phyloP scores from a whole-genome alignment of 768 basidiomycete genomes.

The Suillus decipiens region DNA sequence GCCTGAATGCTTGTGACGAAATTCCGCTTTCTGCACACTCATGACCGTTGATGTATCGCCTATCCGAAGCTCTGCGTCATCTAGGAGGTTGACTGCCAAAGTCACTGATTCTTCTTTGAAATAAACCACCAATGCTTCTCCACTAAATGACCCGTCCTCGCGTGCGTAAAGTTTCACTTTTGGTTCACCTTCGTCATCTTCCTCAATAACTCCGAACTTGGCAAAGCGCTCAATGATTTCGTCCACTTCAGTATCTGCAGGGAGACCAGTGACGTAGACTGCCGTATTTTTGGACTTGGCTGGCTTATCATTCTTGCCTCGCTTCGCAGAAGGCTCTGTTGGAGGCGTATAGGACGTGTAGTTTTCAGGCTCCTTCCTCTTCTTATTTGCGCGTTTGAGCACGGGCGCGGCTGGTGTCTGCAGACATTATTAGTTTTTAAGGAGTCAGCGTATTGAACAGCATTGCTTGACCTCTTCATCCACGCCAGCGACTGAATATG shows the following conservation, averaged over 20 bases:
- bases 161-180: conserved; percentile 95
- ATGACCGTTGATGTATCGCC: conserved; percentile 77
- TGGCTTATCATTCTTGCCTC: conserved; percentile 58
- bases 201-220: conserved; percentile 90
- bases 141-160: conserved; percentile 86
- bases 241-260: conserved; percentile 68
- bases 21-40: conserved; percentile 76
- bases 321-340: conserved; percentile 62
- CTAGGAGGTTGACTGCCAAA: conserved; percentile 81
- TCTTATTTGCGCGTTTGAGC: conserved; percentile 76
- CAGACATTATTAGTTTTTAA: conserved; percentile 22
- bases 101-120: conserved; percentile 96
- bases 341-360: conserved; percentile 59
- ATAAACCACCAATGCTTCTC: conserved; percentile 94
- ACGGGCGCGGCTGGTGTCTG: conserved; percentile 90
- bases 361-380: conserved; percentile 74
- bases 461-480: conserved; percentile 79
- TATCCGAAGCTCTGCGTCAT: conserved; percentile 87
- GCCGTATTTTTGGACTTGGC: conserved; percentile 88
- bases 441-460: conserved; percentile 17
- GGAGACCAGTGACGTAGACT: conserved; percentile 85
- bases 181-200: conserved; percentile 88
- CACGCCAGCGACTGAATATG: conserved; percentile 89
- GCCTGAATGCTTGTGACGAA: conserved; percentile 63
- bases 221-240: conserved; percentile 87